Evolutionary conservation across 1,284 basidiomycete genomes (phyloP).

Genomic region (Blastosporella zonata): DNA sequence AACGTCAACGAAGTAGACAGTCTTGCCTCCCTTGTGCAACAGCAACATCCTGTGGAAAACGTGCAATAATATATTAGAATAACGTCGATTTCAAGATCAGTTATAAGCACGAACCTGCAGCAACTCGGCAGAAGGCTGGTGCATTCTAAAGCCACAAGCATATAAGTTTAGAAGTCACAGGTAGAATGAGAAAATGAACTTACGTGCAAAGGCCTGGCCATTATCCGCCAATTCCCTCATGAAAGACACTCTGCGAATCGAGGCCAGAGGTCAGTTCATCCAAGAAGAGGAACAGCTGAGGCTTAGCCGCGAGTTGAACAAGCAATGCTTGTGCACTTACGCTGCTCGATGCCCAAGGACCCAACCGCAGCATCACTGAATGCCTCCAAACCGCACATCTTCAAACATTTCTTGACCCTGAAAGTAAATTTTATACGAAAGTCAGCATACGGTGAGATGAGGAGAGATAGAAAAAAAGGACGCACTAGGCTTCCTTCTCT

Average conservation of each 20-base stretch:
- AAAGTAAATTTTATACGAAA: too few species aligned
- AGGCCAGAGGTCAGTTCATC: constrained; percentile 73
- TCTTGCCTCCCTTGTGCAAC: constrained; percentile 69
- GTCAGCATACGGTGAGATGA: neutral
- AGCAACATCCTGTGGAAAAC: constrained; percentile 33
- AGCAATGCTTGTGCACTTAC: constrained; percentile 79
- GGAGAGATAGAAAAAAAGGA: neutral
- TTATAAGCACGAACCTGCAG: constrained; percentile 48
- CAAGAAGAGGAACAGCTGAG: constrained; percentile 71
- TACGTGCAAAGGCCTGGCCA: constrained; percentile 76
- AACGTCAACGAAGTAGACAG: constrained; percentile 76
- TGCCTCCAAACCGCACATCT: constrained; percentile 73
- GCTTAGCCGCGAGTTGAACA: constrained; percentile 81
- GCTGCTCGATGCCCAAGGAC: constrained; percentile 71
- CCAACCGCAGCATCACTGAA: constrained; percentile 78
- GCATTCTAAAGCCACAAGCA: constrained; percentile 28
- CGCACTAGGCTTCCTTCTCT: constrained; percentile 80
- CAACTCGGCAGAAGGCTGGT: constrained; percentile 70
- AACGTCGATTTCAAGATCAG: neutral
- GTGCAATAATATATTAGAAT: neutral
- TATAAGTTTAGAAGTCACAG: neutral
- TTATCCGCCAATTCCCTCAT: constrained; percentile 78
- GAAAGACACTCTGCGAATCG: constrained; percentile 88
- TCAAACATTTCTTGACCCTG: constrained; percentile 75
- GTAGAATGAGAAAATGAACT: constrained; percentile 32